A percentile compares a stretch with the other conserved stretches of the same genome.
Evolutionary conservation across 2,329 filamentous ascomycete species (phyloP).

Genomic region (Neonectria magnoliae): DNA sequence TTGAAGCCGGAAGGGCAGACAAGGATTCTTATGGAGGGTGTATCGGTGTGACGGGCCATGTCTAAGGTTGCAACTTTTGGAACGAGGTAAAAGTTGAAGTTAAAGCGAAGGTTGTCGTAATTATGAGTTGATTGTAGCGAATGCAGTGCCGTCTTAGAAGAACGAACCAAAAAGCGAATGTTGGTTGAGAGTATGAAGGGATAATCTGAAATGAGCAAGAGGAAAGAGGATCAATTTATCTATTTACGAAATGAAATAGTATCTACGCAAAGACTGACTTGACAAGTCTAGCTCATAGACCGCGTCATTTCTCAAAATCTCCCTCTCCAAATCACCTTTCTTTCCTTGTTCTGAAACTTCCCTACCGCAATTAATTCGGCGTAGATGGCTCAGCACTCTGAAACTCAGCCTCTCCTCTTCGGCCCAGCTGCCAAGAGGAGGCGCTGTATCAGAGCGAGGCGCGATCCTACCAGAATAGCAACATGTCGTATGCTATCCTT

Average conservation of each 20-base stretch:
- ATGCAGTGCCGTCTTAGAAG: slow-evolving; percentile 1
- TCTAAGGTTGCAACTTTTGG: background rate
- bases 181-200: slow-evolving; percentile 6
- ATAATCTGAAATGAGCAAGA: background rate
- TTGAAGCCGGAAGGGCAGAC: slow-evolving; percentile 65
- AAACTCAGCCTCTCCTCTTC: slow-evolving; percentile 26
- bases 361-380: background rate
- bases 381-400: background rate
- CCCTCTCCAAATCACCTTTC: background rate
- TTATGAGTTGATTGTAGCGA: slow-evolving; percentile 14
- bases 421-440: slow-evolving; percentile 10
- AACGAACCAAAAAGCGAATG: slow-evolving; percentile 27
- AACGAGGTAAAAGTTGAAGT: background rate
- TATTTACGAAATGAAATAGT: background rate
- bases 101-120: background rate
- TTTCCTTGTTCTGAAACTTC: background rate
- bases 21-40: slow-evolving; percentile 49
- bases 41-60: slow-evolving; percentile 4
- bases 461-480: slow-evolving; percentile 32
- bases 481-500: slow-evolving; percentile 32
- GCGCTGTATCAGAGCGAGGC: background rate
- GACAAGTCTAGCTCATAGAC: background rate
- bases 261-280: background rate
- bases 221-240: slow-evolving; percentile 25
- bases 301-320: background rate